Conservation (phyloP, 2,329 filamentous ascomycete genomes). For the Colletotrichum filicis region DNA sequence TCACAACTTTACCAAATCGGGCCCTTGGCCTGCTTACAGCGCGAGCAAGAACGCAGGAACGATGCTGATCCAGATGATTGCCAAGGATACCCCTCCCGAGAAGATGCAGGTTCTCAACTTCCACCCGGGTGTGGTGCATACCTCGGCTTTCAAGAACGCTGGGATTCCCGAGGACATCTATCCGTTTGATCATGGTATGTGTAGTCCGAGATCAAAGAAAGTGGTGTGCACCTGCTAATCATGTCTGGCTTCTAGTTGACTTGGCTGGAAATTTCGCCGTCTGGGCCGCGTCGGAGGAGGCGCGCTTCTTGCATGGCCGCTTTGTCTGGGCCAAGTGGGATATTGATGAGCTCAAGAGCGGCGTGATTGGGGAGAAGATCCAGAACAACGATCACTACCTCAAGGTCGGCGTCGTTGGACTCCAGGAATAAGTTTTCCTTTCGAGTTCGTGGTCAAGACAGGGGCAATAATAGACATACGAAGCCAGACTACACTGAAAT, state of each 20-base stretch:
- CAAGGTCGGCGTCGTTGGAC: constrained; percentile 22
- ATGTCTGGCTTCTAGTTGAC: background rate
- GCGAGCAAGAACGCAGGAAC: constrained; percentile 52
- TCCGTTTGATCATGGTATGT: constrained; percentile 43
- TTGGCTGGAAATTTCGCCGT: constrained; percentile 44
- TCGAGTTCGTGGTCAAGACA: no score
- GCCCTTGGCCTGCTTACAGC: constrained; percentile 43
- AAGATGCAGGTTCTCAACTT: constrained; percentile 52
- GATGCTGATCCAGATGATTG: constrained; percentile 50
- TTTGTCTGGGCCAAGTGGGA: constrained; percentile 56
- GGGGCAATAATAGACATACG: no score
- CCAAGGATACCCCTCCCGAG: constrained; percentile 45
- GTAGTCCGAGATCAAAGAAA: background rate
- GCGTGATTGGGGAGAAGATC: constrained; percentile 28
- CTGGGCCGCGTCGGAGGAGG: constrained; percentile 51
- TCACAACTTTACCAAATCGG: constrained; percentile 41
- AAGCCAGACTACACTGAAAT: background rate
- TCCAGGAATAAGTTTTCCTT: background rate
- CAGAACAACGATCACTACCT: constrained; percentile 36
- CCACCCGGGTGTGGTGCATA: constrained; percentile 52
- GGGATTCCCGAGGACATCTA: constrained; percentile 39
- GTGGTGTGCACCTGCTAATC: background rate
- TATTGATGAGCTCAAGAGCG: constrained; percentile 48
- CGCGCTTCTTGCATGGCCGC: constrained; percentile 51
- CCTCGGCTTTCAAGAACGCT: constrained; percentile 39